Evolutionary conservation across 768 basidiomycete genomes (phyloP).

Genomic region (Suillus lakei): DNA sequence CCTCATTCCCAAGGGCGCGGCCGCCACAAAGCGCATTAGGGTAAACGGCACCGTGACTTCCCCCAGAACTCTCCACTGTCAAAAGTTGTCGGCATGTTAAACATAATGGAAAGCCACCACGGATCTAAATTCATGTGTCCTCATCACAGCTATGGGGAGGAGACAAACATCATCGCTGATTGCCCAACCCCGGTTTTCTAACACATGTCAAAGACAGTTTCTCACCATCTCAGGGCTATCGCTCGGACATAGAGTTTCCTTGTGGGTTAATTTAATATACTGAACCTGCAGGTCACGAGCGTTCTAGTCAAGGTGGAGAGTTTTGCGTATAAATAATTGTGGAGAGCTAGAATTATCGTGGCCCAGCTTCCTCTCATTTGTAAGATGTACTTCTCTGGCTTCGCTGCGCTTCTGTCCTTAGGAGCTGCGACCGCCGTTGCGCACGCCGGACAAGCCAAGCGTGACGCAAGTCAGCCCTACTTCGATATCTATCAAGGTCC

Average conservation of each 20-base stretch:
- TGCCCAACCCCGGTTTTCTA: not conserved
- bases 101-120: not conserved
- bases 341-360: not conserved
- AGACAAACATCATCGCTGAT: not conserved
- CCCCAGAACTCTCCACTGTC: not conserved
- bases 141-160: not conserved
- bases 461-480: slow-evolving; percentile 15
- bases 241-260: not conserved
- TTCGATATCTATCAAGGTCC: slow-evolving; percentile 20
- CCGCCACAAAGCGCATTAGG: not conserved
- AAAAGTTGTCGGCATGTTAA: not conserved
- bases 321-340: not conserved
- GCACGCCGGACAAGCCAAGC: slow-evolving; percentile 12
- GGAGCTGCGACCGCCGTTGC: slow-evolving; percentile 11
- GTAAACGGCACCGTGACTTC: not conserved
- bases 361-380: slow-evolving; percentile 12
- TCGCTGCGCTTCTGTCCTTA: slow-evolving; percentile 10
- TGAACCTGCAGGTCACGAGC: not conserved
- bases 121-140: not conserved
- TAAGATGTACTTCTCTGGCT: slow-evolving; percentile 13
- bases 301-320: not conserved
- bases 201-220: not conserved
- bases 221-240: slow-evolving; percentile 12
- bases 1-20: not conserved
- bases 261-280: not conserved